These are phyloP conservation scores for Aspergillus terreus DNA, from an alignment of 2,329 filamentous ascomycete genomes.

Conservation along the genomic window DNA sequence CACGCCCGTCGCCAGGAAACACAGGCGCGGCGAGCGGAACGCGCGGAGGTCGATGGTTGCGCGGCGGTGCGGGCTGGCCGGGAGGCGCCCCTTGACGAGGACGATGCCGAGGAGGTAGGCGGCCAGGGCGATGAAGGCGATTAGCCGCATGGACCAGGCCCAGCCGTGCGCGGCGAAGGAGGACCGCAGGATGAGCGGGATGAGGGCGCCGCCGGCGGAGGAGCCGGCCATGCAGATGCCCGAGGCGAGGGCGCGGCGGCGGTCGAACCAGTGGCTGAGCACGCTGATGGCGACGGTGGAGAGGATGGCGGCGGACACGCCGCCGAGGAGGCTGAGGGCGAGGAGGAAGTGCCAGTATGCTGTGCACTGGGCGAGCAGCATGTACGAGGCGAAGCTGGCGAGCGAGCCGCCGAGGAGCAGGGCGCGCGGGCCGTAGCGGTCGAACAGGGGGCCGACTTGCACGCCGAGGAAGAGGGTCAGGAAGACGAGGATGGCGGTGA, in stretches of 20 bases:
- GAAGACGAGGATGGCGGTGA: conserved; percentile 46
- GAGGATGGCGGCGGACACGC: conserved; percentile 31
- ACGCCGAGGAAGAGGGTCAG: conserved; percentile 45
- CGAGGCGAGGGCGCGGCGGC: conserved; percentile 34
- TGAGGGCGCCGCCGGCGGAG: conserved; percentile 34
- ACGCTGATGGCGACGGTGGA: conserved; percentile 37
- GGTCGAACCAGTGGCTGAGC: conserved; percentile 41
- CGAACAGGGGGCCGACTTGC: conserved; percentile 49
- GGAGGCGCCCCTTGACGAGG: conserved; percentile 33
- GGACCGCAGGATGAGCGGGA: conserved; percentile 32
- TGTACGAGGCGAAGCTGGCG: conserved; percentile 38
- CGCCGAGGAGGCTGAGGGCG: conserved; percentile 34
- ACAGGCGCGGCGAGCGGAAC: conserved; percentile 41
- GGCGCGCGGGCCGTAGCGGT: conserved; percentile 44
- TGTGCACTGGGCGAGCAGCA: conserved; percentile 46
- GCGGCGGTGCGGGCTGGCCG: conserved; percentile 21
- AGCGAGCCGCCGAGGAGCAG: conserved; percentile 38
- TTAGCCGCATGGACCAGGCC: conserved; percentile 32
- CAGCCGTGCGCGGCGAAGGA: conserved; percentile 34
- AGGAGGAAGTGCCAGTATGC: conserved; percentile 50
- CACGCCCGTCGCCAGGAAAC: conserved; percentile 40
- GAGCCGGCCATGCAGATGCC: conserved; percentile 40
- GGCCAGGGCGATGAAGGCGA: conserved; percentile 34
- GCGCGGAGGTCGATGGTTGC: conserved; percentile 39
- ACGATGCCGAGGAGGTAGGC: conserved; percentile 30